Percentiles rank a stretch among this genome's conserved stretches.
These are phyloP conservation scores for Eleusine indica DNA, from an alignment of 176 grass and related monocot species.

Conservation along the genomic window DNA sequence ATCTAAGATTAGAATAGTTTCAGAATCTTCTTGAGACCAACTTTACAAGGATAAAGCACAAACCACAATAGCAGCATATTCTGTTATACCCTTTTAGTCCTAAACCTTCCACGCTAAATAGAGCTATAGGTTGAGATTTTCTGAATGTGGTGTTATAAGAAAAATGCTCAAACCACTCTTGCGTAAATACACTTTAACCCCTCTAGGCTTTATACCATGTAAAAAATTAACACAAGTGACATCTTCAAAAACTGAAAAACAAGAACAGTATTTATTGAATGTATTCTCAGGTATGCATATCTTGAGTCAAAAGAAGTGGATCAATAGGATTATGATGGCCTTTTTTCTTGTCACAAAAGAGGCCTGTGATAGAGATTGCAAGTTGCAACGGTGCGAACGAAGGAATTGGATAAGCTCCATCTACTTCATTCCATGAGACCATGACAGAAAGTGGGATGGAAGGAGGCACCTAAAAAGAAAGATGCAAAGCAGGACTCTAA, in stretches of 20 bases:
- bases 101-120: constrained; percentile 32
- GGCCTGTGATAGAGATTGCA: background rate
- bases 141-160: constrained; percentile 39
- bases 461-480: constrained; percentile 43
- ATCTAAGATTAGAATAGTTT: constrained; percentile 31
- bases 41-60: constrained; percentile 34
- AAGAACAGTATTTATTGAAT: background rate
- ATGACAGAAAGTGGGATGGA: constrained; percentile 16
- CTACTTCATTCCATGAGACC: constrained; percentile 35
- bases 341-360: constrained; percentile 44
- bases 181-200: constrained; percentile 13
- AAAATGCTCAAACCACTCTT: constrained; percentile 34
- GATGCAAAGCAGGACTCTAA: constrained; percentile 33
- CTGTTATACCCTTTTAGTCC: constrained; percentile 14
- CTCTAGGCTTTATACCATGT: background rate
- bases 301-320: constrained; percentile 32
- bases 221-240: constrained; percentile 1
- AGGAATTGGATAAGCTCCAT: constrained; percentile 53
- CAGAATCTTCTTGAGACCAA: constrained; percentile 41
- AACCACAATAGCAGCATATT: constrained; percentile 49
- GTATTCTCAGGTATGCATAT: background rate
- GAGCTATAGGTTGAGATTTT: constrained; percentile 29
- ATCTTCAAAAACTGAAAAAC: constrained; percentile 1
- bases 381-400: constrained; percentile 32
- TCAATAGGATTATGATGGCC: constrained; percentile 17